A percentile compares a stretch with the other conserved stretches of the same genome.
These are phyloP conservation scores for Neurospora sp. DNA, from an alignment of 495 filamentous ascomycete genomes.

Conservation along the genomic window DNA sequence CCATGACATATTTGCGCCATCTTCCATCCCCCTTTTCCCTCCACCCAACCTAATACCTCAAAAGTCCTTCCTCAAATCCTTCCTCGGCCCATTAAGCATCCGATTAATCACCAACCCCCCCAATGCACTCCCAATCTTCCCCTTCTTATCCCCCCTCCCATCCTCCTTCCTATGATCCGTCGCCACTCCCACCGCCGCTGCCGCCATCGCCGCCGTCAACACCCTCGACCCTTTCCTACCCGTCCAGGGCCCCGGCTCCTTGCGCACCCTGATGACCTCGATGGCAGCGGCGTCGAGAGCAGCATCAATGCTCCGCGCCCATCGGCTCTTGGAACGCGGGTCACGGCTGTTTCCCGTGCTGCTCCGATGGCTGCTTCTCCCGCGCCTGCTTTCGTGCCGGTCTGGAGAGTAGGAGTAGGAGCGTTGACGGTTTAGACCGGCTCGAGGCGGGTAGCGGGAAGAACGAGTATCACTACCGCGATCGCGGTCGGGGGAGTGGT, in stretches of 20 bases:
- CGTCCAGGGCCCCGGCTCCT: slow-evolving; percentile 32
- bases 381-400: not conserved
- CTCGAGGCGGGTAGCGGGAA: not conserved
- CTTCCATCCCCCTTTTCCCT: not conserved
- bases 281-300: slow-evolving; percentile 31
- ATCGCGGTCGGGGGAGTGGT: not conserved
- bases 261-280: slow-evolving; percentile 32
- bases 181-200: slow-evolving; percentile 28
- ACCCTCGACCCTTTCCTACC: slow-evolving; percentile 28
- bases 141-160: slow-evolving; percentile 4
- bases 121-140: slow-evolving; percentile 9
- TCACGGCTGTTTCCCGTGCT: not conserved
- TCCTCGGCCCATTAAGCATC: slow-evolving; percentile 19
- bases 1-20: not conserved
- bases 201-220: slow-evolving; percentile 35
- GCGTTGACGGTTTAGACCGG: slow-evolving; percentile 1
- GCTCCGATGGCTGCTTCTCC: not conserved
- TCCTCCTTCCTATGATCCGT: slow-evolving; percentile 9
- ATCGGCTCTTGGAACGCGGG: slow-evolving; percentile 1
- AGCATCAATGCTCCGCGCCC: slow-evolving; percentile 11
- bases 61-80: slow-evolving; percentile 12
- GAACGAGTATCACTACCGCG: not conserved
- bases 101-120: slow-evolving; percentile 21
- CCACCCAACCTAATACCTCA: not conserved
- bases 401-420: not conserved